These are phyloP conservation scores for Boletus speciosus DNA, from an alignment of 768 basidiomycete genomes.

Conservation along the genomic window DNA sequence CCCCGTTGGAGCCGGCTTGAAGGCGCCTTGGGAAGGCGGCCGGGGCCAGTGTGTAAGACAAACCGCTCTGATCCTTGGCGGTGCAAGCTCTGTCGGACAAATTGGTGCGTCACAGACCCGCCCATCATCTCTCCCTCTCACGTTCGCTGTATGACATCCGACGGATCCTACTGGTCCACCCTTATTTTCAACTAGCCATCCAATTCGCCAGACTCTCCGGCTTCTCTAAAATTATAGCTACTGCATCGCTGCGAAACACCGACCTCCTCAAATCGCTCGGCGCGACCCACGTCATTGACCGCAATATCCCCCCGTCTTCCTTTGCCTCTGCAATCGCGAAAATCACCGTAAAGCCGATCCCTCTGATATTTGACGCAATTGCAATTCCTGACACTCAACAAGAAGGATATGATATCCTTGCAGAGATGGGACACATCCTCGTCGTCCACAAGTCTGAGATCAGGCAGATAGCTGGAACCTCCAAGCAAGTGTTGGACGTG, in stretches of 20 bases:
- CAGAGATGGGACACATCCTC: conserved; percentile 30
- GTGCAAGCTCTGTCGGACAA: conserved; percentile 37
- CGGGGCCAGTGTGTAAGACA: conserved; percentile 29
- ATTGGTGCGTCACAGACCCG: conserved; percentile 29
- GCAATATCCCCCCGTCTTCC: conserved; percentile 14
- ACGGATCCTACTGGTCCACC: not conserved
- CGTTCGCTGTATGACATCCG: not conserved
- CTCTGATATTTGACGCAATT: conserved; percentile 27
- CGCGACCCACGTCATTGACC: conserved; percentile 37
- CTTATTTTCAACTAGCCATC: conserved; percentile 20
- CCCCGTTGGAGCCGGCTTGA: conserved; percentile 28
- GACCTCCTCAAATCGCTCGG: conserved; percentile 34
- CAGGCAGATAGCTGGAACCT: conserved; percentile 12
- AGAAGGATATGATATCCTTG: conserved; percentile 30
- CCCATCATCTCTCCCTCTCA: conserved; percentile 20
- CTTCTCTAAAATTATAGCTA: conserved; percentile 38
- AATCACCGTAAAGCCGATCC: conserved; percentile 13
- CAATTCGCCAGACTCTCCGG: conserved; percentile 35
- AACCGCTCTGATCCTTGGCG: conserved; percentile 36
- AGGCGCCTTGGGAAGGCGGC: conserved; percentile 36
- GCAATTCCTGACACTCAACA: conserved; percentile 32
- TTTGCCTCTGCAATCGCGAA: conserved; percentile 14
- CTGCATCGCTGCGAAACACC: conserved; percentile 36
- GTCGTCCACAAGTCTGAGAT: conserved; percentile 1
- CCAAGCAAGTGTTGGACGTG: conserved; percentile 13